Base-by-base conservation (phyloP, 2,329 filamentous ascomycete genomes). In the Monosporascus ibericus region DNA sequence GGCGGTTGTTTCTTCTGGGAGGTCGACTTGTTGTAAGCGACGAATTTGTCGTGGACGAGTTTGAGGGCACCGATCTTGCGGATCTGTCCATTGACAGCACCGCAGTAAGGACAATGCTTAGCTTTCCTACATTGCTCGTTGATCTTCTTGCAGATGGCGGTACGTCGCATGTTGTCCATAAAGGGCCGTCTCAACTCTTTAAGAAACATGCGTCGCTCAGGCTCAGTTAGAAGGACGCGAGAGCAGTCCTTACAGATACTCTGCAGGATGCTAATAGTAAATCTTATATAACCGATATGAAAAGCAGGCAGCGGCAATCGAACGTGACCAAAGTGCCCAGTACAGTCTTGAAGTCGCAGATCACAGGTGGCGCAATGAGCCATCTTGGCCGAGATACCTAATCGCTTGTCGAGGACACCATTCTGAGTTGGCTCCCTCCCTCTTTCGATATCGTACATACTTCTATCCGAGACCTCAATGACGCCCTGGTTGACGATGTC, bases 201-300 rank as follows among this genome's bases (percentile, higher is more conserved):
- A n/a, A 96, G 75, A 60, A 87, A 95, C 3, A 78, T 73, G 40
- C 88, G 84, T 59, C 90, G 84, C 62, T 95, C 90, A 20, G 81
- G 75, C 66, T 96, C 91, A 38, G 87, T 84, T 24, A 99, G 80
- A 51, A 99, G 73, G 6, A 97, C 87, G 56, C 82, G 82, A 24
- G 90, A 89, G 68, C 94, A 99, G 65, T 92, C 85, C 75, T 96
- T 99, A 84, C 94, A 99, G 59, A 99, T 95, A 65, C 94, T 88
- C 68, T 97, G 92, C 24, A 99, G 78, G 52, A 96, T 92, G 44
- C 86, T 86, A 66, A 95, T 92, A 58, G 94, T 90, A 68, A 95
- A 91, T 68, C 91, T 94, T 63, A 99, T 82, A 68, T 96, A 99
- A 38, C 94, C 94, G 59, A 97, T 91, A 67, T 99, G 94, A 66